These are phyloP conservation scores for Colletotrichum liriopes DNA, from an alignment of 2,329 filamentous ascomycete genomes.

Conservation along the genomic window DNA sequence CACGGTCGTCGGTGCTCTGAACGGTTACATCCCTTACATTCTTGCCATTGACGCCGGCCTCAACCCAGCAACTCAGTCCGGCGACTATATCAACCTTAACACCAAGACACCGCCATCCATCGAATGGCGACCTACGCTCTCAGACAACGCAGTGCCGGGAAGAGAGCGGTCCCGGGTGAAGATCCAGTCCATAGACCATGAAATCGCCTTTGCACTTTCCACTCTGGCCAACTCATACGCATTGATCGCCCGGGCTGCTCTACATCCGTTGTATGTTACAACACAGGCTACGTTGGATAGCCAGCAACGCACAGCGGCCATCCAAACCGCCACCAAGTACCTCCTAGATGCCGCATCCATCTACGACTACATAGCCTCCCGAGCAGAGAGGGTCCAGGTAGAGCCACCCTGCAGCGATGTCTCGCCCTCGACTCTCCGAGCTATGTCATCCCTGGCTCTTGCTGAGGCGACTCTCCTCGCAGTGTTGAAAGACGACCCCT, in stretches of 20 bases:
- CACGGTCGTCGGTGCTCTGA: constrained; percentile 78
- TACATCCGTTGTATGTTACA: constrained; percentile 82
- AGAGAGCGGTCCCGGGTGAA: constrained; percentile 78
- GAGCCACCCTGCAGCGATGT: constrained; percentile 68
- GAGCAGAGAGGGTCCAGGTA: constrained; percentile 62
- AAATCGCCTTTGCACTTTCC: constrained; percentile 84
- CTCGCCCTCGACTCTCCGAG: constrained; percentile 66
- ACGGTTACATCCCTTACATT: constrained; percentile 87
- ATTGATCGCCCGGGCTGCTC: constrained; percentile 78
- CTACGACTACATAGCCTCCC: constrained; percentile 78
- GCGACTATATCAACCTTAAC: constrained; percentile 78
- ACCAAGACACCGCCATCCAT: constrained; percentile 74
- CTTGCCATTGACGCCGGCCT: constrained; percentile 83
- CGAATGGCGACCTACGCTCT: constrained; percentile 88
- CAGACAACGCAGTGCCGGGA: constrained; percentile 74
- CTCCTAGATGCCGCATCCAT: constrained; percentile 85
- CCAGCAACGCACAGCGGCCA: constrained; percentile 78
- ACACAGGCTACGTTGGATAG: constrained; percentile 72
- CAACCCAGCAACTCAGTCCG: constrained; percentile 64
- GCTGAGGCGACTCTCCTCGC: constrained; percentile 93
- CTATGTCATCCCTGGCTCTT: constrained; percentile 77
- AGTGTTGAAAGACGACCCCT: constrained; percentile 95
- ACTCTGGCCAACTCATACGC: constrained; percentile 83
- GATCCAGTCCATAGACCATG: constrained; percentile 83
- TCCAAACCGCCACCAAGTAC: constrained; percentile 82